These are phyloP conservation scores for Chrysanthemum seticuspe DNA, from an alignment of 129 eudicot species.

Conservation along the genomic window DNA sequence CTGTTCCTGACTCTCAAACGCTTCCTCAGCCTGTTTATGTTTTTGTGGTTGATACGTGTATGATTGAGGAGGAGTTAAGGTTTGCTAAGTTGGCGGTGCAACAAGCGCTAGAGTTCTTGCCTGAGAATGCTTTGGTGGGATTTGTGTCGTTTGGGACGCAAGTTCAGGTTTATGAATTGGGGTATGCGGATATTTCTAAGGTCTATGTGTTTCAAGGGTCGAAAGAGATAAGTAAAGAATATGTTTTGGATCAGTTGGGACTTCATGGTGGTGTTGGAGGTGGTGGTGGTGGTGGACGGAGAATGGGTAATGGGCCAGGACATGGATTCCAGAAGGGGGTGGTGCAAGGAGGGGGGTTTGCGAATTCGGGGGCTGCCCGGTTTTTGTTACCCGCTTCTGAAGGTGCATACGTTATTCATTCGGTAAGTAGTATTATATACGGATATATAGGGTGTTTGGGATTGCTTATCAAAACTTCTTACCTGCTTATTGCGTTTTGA, in stretches of 20 bases:
- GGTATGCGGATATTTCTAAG: constrained; percentile 62
- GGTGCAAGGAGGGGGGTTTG: constrained; percentile 26
- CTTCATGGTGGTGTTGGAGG: constrained; percentile 13
- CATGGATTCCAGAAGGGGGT: constrained; percentile 39
- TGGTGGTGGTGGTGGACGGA: constrained; percentile 3
- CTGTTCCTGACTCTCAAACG: background rate
- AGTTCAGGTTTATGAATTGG: constrained; percentile 79
- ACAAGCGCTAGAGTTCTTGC: constrained; percentile 59
- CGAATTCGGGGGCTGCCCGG: constrained; percentile 40
- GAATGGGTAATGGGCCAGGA: constrained; percentile 27
- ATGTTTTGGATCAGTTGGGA: constrained; percentile 69
- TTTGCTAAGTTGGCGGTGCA: constrained; percentile 62
- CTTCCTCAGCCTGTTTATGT: constrained; percentile 47
- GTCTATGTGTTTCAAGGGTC: constrained; percentile 68
- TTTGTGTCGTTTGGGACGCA: constrained; percentile 71
- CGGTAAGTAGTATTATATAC: constrained; percentile 32
- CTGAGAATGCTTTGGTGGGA: constrained; percentile 68
- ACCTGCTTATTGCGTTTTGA: too few species aligned
- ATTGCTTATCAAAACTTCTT: too few species aligned
- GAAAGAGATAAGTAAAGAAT: constrained; percentile 58
- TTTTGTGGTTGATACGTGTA: constrained; percentile 63
- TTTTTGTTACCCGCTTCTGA: constrained; percentile 76
- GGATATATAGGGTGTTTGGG: too few species aligned
- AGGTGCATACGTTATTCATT: constrained; percentile 56
- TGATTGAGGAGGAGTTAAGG: constrained; percentile 72